Percentiles rank a stretch among this genome's conserved stretches.
Conservation (phyloP, 2,329 filamentous ascomycete genomes). For the Cephalotrichum gorgonifer region DNA sequence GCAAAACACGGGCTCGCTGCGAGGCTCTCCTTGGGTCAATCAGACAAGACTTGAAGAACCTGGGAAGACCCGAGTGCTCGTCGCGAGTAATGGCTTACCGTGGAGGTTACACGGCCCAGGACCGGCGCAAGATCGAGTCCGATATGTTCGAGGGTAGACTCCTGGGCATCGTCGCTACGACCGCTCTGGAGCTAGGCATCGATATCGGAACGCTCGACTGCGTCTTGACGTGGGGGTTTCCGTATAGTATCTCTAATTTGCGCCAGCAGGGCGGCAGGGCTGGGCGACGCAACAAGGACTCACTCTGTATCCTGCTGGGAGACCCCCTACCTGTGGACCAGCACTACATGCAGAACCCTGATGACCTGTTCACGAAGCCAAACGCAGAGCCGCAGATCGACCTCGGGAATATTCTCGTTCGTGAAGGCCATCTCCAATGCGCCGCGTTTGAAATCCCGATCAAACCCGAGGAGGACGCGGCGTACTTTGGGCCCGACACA, state of each 20-base stretch:
- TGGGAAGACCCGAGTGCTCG: conserved; percentile 67
- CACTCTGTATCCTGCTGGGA: conserved; percentile 78
- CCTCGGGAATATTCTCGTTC: conserved; percentile 78
- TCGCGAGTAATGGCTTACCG: conserved; percentile 88
- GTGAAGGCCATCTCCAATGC: conserved; percentile 92
- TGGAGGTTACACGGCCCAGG: conserved; percentile 87
- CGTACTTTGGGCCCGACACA: conserved; percentile 70
- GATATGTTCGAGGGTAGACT: conserved; percentile 97
- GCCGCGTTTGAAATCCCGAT: conserved; percentile 94
- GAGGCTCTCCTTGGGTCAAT: conserved; percentile 75
- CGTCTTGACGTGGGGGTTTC: conserved; percentile 88
- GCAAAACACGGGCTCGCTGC: conserved; percentile 76
- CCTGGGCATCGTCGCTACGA: conserved; percentile 87
- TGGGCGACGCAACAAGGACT: conserved; percentile 86
- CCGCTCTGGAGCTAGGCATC: conserved; percentile 83
- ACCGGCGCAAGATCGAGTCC: conserved; percentile 75
- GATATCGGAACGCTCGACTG: conserved; percentile 93
- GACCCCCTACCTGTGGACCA: conserved; percentile 88
- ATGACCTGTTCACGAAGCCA: conserved; percentile 85
- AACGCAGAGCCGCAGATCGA: conserved; percentile 87
- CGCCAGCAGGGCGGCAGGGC: conserved; percentile 91
- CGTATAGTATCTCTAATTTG: conserved; percentile 89
- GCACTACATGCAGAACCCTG: conserved; percentile 92
- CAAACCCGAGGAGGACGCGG: conserved; percentile 59
- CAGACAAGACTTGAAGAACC: conserved; percentile 60